phyloP scores from a whole-genome alignment of 352 stramenopile genomes.

The Phytophthora uliginosa region DNA sequence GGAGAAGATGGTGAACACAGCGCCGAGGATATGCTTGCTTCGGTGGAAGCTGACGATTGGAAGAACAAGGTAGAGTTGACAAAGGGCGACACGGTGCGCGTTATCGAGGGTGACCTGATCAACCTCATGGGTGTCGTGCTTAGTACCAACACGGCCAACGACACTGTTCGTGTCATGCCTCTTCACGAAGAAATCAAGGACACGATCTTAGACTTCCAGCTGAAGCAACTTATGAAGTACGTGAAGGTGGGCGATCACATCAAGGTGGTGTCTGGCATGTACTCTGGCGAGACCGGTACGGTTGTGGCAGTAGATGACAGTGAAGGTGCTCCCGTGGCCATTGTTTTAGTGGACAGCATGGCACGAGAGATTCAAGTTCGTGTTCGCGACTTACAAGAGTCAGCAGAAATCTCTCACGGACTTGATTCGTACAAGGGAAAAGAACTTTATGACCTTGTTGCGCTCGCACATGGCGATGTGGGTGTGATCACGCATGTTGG shows the following conservation, averaged over 20 bases:
- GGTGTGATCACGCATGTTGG: conserved; percentile 94
- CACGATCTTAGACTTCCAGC: conserved; percentile 91
- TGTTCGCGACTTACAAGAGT: conserved; percentile 92
- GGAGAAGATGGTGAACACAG: conserved; percentile 78
- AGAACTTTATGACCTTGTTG: conserved; percentile 91
- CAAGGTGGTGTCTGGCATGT: conserved; percentile 92
- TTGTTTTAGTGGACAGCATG: conserved; percentile 92
- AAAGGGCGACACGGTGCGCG: conserved; percentile 90
- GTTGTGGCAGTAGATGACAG: conserved; percentile 91
- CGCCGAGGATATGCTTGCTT: conserved; percentile 72
- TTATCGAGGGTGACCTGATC: conserved; percentile 89
- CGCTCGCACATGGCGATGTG: conserved; percentile 87
- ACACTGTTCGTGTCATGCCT: conserved; percentile 91
- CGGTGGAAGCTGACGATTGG: conserved; percentile 87
- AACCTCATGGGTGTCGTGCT: conserved; percentile 93
- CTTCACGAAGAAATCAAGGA: conserved; percentile 94
- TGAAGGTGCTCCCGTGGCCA: conserved; percentile 85
- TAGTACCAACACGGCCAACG: conserved; percentile 90
- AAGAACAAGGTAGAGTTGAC: conserved; percentile 93
- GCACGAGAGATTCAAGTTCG: conserved; percentile 93
- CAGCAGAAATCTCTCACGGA: conserved; percentile 89
- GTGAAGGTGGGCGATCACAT: conserved; percentile 94
- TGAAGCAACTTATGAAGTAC: conserved; percentile 93
- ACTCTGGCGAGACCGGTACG: conserved; percentile 91
- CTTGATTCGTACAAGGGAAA: conserved; percentile 93